Conservation (phyloP, 352 stramenopile genomes). For the Phytophthora fragariaefolia region DNA sequence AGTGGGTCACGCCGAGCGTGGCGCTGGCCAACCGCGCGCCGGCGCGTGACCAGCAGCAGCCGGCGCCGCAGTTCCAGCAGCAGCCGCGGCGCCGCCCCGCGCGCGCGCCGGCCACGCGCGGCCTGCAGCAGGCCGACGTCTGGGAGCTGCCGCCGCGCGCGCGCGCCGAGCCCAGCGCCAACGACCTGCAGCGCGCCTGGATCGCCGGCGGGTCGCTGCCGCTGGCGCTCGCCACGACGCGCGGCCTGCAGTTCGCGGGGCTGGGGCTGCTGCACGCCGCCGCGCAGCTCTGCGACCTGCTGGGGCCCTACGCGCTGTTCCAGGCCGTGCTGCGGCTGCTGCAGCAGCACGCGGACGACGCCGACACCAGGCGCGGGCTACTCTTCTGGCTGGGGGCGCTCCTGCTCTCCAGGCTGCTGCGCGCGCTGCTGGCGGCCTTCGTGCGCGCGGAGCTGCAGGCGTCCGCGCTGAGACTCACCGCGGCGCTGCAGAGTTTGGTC, state of each 20-base stretch:
- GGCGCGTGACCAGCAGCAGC: slow-evolving; percentile 35
- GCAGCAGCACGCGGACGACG: slow-evolving; percentile 22
- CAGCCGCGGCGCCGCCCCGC: slow-evolving; percentile 16
- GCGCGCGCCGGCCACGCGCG: slow-evolving; percentile 20
- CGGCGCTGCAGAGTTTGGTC: slow-evolving; percentile 73
- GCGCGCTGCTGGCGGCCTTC: slow-evolving; percentile 69
- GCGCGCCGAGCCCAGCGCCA: slow-evolving; percentile 52
- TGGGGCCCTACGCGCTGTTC: slow-evolving; percentile 71
- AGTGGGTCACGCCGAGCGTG: slow-evolving; percentile 58
- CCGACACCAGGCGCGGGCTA: slow-evolving; percentile 26
- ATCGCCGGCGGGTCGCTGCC: slow-evolving; percentile 59
- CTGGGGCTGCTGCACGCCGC: slow-evolving; percentile 51
- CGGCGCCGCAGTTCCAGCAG: slow-evolving; percentile 24
- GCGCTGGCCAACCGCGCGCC: slow-evolving; percentile 40
- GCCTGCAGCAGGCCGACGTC: slow-evolving; percentile 60
- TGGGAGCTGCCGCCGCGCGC: slow-evolving; percentile 60
- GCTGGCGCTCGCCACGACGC: slow-evolving; percentile 57
- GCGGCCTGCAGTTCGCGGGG: slow-evolving; percentile 53
- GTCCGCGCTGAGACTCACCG: slow-evolving; percentile 64
- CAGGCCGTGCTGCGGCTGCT: slow-evolving; percentile 60
- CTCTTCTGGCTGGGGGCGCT: slow-evolving; percentile 68
- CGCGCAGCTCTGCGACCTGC: slow-evolving; percentile 59
- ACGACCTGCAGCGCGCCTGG: slow-evolving; percentile 65
- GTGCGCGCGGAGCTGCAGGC: slow-evolving; percentile 70
- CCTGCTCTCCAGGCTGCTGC: slow-evolving; percentile 66